These are phyloP conservation scores for Penicillium odoratum DNA, from an alignment of 495 filamentous ascomycete species.

Conservation along the genomic window DNA sequence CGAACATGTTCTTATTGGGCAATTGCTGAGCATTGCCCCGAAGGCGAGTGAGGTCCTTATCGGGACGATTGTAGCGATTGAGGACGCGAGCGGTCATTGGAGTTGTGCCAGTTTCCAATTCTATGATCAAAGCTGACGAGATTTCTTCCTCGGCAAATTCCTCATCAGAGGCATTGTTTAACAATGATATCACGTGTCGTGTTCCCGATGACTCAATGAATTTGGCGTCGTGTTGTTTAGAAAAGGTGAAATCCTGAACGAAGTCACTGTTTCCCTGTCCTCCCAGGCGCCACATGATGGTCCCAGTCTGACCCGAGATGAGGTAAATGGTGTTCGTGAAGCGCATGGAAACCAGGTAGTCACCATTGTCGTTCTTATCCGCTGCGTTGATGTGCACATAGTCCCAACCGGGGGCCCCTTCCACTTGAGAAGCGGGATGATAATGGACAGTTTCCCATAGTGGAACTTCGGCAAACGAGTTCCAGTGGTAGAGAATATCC, in stretches of 20 bases:
- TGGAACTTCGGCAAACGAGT: slow-evolving; percentile 37
- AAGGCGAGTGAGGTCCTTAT: slow-evolving; percentile 45
- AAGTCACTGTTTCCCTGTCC: slow-evolving; percentile 43
- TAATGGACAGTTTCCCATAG: slow-evolving; percentile 32
- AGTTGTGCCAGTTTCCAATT: slow-evolving; percentile 44
- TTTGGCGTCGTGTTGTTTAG: slow-evolving; percentile 60
- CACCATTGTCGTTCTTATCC: slow-evolving; percentile 53
- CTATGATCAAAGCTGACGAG: slow-evolving; percentile 54
- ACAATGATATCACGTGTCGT: slow-evolving; percentile 47
- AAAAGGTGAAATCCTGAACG: slow-evolving; percentile 52
- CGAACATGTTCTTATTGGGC: slow-evolving; percentile 52
- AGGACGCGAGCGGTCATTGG: slow-evolving; percentile 46
- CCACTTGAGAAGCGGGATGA: slow-evolving; percentile 5
- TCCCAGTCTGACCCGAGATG: slow-evolving; percentile 55
- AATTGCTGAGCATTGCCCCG: slow-evolving; percentile 59
- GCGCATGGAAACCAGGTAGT: slow-evolving; percentile 59
- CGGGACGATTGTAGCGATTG: slow-evolving; percentile 42
- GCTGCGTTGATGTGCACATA: slow-evolving; percentile 64
- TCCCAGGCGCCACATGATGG: slow-evolving; percentile 57
- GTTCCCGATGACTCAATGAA: slow-evolving; percentile 46
- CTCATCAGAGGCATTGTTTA: slow-evolving; percentile 53
- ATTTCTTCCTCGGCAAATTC: slow-evolving; percentile 41
- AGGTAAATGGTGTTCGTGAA: slow-evolving; percentile 57
- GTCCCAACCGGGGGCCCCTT: slow-evolving; percentile 46
- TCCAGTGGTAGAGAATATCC: slow-evolving; percentile 46